Evolutionary conservation across 2,329 filamentous ascomycete species (phyloP).

Genomic region (Cladophialophora immunda): DNA sequence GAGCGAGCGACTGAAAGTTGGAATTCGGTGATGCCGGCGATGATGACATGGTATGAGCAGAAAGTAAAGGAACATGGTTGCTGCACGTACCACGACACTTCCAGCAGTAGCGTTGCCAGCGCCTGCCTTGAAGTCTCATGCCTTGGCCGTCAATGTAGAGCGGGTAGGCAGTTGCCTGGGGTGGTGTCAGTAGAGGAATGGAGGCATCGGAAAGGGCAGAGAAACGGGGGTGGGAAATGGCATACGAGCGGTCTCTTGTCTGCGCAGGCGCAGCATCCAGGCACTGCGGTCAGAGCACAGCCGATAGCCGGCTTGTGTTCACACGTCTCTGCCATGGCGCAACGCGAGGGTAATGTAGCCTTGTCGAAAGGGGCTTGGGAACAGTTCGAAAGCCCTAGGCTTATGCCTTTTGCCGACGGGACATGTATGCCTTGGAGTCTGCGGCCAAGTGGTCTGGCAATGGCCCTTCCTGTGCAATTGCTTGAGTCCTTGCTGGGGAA

Average conservation of each 20-base stretch:
- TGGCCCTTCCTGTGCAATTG: neutral
- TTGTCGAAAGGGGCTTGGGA: neutral
- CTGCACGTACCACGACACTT: conserved; percentile 39
- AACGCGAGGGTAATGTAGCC: neutral
- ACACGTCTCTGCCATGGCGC: conserved; percentile 27
- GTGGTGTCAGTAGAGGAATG: neutral
- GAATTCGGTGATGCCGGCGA: conserved; percentile 8
- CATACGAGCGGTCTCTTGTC: conserved; percentile 35
- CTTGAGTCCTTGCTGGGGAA: neutral
- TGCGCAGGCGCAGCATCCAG: conserved; percentile 40
- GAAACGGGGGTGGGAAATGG: neutral
- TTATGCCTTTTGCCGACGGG: neutral
- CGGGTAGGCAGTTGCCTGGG: conserved; percentile 38
- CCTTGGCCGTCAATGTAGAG: conserved; percentile 41
- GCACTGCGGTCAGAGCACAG: conserved; percentile 37
- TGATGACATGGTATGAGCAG: neutral
- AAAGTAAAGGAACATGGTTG: conserved; percentile 2
- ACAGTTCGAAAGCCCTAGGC: neutral
- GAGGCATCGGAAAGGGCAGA: neutral
- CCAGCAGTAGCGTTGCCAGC: conserved; percentile 41
- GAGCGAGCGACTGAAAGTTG: conserved; percentile 25
- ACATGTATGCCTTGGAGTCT: neutral
- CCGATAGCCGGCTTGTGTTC: conserved; percentile 38
- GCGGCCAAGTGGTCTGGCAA: neutral
- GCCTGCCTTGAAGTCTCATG: conserved; percentile 38